These are phyloP conservation scores for Saturnispora hagleri DNA, from an alignment of 805 yeast genomes.

Conservation along the genomic window DNA sequence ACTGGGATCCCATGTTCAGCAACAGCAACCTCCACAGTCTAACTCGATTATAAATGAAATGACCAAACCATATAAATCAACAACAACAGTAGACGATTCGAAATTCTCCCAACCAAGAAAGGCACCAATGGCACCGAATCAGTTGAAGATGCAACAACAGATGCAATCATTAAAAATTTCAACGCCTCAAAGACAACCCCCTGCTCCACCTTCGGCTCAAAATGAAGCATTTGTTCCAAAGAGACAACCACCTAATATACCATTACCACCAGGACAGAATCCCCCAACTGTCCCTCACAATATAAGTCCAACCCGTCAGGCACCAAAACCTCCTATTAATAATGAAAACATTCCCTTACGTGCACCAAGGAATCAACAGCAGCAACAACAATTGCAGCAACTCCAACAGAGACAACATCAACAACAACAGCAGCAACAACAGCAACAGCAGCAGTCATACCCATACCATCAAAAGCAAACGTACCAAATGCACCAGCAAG, in stretches of 20 bases:
- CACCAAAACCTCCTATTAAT: slow-evolving; percentile 15
- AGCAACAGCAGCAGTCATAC: slow-evolving; percentile 8
- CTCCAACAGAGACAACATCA: not conserved
- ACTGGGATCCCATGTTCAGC: slow-evolving; percentile 9
- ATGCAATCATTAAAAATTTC: not conserved
- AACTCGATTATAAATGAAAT: slow-evolving; percentile 20
- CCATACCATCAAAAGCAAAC: slow-evolving; percentile 11
- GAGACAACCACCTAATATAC: slow-evolving; percentile 30
- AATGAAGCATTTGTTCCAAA: slow-evolving; percentile 26
- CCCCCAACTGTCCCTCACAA: slow-evolving; percentile 3
- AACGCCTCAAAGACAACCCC: slow-evolving; percentile 6
- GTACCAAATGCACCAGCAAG: slow-evolving; percentile 16
- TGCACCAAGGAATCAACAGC: not conserved
- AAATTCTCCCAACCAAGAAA: slow-evolving; percentile 27
- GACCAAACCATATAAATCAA: slow-evolving; percentile 28
- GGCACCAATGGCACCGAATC: slow-evolving; percentile 28
- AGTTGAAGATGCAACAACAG: slow-evolving; percentile 12
- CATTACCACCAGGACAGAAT: slow-evolving; percentile 2
- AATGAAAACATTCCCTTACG: not conserved
- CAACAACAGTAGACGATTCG: slow-evolving; percentile 9
- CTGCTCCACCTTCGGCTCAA: slow-evolving; percentile 2
- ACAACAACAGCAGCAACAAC: not conserved
- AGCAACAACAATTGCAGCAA: not conserved
- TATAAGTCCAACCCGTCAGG: slow-evolving; percentile 8
- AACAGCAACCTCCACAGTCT: slow-evolving; percentile 4